Conservation (phyloP, 2,329 filamentous ascomycete genomes). For the Calonectria henricotiae region DNA sequence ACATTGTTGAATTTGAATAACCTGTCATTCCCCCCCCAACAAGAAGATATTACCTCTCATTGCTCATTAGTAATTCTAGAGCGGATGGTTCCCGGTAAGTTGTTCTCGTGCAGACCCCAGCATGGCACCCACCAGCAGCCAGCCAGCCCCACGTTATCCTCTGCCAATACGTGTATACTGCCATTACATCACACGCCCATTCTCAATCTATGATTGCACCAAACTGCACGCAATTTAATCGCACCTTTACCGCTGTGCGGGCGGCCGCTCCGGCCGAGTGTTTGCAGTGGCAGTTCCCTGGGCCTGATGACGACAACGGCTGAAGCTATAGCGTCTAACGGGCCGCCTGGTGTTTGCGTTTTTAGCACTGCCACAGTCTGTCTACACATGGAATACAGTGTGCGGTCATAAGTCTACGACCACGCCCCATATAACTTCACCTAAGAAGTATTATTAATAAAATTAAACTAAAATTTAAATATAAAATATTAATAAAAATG, state of each 20-base stretch:
- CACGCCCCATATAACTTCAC: too few relatives aligned
- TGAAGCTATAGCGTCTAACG: constrained; percentile 24
- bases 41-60: background rate
- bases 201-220: constrained; percentile 10
- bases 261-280: constrained; percentile 30
- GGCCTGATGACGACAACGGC: constrained; percentile 35
- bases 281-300: background rate
- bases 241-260: constrained; percentile 3
- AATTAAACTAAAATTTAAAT: too few relatives aligned
- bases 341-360: constrained; percentile 6
- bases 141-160: background rate
- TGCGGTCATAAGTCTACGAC: too few relatives aligned
- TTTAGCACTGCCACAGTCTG: constrained; percentile 25
- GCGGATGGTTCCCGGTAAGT: background rate
- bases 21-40: background rate
- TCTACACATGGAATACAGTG: background rate
- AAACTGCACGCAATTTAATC: constrained; percentile 23
- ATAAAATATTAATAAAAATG: too few relatives aligned
- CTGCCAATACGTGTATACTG: background rate
- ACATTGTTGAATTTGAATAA: background rate
- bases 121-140: background rate
- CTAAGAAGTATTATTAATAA: too few relatives aligned
- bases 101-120: background rate
- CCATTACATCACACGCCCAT: background rate
- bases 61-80: background rate